Base-by-base conservation (phyloP, 1,139 yeast genomes). In the Protomyces lactucae-debilis region DNA sequence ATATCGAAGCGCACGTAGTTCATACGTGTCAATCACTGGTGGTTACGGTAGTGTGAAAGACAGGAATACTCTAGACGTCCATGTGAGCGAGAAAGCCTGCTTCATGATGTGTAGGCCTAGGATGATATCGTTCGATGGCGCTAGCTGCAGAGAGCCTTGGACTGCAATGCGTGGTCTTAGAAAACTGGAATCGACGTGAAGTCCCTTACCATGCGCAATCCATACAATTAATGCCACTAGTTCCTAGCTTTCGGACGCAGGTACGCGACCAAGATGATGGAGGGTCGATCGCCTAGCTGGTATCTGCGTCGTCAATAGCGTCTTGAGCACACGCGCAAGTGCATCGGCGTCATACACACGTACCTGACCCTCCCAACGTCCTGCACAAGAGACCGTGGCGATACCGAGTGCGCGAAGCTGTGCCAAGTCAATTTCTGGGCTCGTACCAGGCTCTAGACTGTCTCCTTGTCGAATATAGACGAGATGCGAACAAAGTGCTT, bases 401-500 rank as follows among this genome's bases (percentile, higher is more conserved):
- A n/a, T 21, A 43, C 48, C 48, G 5, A 18, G 23, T n/a, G 16
- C 25, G 6, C 23, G 23, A 16, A 16, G 14, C 48, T n/a, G 16
- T 18, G 16, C 14, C 14, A n/a, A 18, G 18, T n/a, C 48, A 14
- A n/a, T 10, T 16, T 21, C 12, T 16, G 21, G 23, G 5, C 43
- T 14, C 18, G 12, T 16, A 2, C 18, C 23, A 2, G 48, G 1
- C 8, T 3, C 4, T 21, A 1, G 1, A 5, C 28, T 12, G 23
- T 21, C 28, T 10, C 18, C 57, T 21, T 23, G n/a, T 21, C 51
- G 46, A 1, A 54, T 21, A 23, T 54, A 37, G 14, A 46, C 57
- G 16, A 51, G 55, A 37, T 45, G 61, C 52, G 52, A 52, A 21
- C 57, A 54, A 37, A 54, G 21, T 21, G 48, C 18, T 6, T 16